Percentiles rank a stretch among this genome's conserved stretches.
Evolutionary conservation across 371 early-diverging fungal species (phyloP).

Genomic region (Synchytrium microbalum): DNA sequence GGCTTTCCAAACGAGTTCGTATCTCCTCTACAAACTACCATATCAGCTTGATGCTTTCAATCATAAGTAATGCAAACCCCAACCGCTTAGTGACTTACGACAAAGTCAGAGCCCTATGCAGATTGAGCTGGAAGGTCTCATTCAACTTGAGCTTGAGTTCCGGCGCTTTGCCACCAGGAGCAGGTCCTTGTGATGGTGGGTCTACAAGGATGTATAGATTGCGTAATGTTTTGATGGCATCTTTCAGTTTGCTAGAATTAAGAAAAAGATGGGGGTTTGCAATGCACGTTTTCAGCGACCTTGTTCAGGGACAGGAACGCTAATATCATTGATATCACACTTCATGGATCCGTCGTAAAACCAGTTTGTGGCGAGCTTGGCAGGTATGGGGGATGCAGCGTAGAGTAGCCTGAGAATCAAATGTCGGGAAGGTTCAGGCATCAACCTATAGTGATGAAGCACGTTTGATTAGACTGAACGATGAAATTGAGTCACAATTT

Average conservation of each 20-base stretch:
- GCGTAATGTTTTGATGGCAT: slow-evolving; percentile 15
- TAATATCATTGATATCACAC: neutral
- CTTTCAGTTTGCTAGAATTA: slow-evolving; percentile 17
- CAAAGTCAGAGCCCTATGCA: slow-evolving; percentile 83
- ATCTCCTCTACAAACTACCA: neutral
- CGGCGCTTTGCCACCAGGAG: neutral
- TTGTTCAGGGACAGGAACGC: neutral
- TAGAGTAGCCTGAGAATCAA: slow-evolving; percentile 7
- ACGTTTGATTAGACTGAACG: neutral
- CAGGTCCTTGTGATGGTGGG: neutral
- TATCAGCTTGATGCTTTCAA: neutral
- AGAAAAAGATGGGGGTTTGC: neutral
- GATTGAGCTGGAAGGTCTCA: slow-evolving; percentile 57
- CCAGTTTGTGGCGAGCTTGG: slow-evolving; percentile 2
- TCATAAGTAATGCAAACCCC: neutral
- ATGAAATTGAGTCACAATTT: neutral
- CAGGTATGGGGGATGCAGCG: neutral
- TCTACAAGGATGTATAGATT: slow-evolving; percentile 25
- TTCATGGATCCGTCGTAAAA: neutral
- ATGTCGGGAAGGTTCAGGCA: neutral
- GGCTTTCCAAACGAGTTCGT: slow-evolving; percentile 62
- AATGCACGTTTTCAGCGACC: neutral
- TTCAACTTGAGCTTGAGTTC: slow-evolving; percentile 18
- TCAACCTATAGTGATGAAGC: too few species aligned
- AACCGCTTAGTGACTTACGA: too few species aligned